phyloP scores from a whole-genome alignment of 805 yeast genomes.

The Tetrapisispora pingtungensis region DNA sequence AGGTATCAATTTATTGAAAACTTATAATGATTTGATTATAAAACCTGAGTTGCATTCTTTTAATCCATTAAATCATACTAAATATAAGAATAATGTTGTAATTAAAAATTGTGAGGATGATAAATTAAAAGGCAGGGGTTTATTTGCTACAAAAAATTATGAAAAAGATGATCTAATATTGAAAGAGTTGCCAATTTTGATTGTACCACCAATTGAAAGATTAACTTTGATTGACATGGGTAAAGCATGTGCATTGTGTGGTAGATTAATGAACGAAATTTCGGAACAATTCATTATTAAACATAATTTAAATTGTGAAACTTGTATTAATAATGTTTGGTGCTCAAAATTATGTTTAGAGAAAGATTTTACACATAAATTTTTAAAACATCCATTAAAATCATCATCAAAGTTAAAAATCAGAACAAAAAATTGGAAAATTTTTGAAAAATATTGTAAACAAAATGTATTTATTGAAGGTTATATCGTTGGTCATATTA shows the following conservation, averaged over 20 bases:
- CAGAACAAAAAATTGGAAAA: slow-evolving; percentile 40
- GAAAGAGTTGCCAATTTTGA: slow-evolving; percentile 51
- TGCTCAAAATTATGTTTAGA: slow-evolving; percentile 56
- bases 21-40: slow-evolving; percentile 35
- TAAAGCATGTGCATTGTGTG: slow-evolving; percentile 66
- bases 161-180: slow-evolving; percentile 45
- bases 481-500: slow-evolving; percentile 50
- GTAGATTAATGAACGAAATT: slow-evolving; percentile 35
- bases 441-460: slow-evolving; percentile 50
- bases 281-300: slow-evolving; percentile 25
- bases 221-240: slow-evolving; percentile 48
- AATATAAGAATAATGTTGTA: not conserved
- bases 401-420: slow-evolving; percentile 30
- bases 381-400: slow-evolving; percentile 36
- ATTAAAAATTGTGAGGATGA: not conserved
- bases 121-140: slow-evolving; percentile 14
- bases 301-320: slow-evolving; percentile 53
- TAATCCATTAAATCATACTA: not conserved
- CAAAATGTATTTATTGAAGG: slow-evolving; percentile 61
- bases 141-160: slow-evolving; percentile 42
- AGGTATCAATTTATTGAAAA: slow-evolving; percentile 33
- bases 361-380: slow-evolving; percentile 41
- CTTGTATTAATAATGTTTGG: slow-evolving; percentile 55
- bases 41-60: slow-evolving; percentile 7
- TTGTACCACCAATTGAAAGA: slow-evolving; percentile 60